These are phyloP conservation scores for Mediolabrus comicus DNA, from an alignment of 108 stramenopile genomes.

Conservation along the genomic window DNA sequence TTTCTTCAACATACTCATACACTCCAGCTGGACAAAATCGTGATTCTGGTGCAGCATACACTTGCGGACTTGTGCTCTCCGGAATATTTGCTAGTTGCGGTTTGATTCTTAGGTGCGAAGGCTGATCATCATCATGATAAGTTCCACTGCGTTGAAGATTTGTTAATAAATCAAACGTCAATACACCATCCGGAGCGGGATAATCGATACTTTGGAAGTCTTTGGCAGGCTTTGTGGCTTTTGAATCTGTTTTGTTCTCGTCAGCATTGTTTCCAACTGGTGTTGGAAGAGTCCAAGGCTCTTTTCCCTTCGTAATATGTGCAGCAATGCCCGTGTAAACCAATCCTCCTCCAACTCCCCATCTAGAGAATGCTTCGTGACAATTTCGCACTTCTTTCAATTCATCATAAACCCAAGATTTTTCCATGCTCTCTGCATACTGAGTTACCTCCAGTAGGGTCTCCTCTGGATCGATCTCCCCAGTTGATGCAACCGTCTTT, in stretches of 20 bases:
- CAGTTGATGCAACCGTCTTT: conserved; percentile 67
- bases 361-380: conserved; percentile 93
- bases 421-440: conserved; percentile 69
- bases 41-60: conserved; percentile 94
- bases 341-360: conserved; percentile 91
- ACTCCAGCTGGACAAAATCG: conserved; percentile 95
- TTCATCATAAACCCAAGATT: conserved; percentile 95
- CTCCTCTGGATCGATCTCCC: conserved; percentile 56
- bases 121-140: conserved; percentile 98
- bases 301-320: conserved; percentile 88
- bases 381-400: conserved; percentile 94
- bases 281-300: conserved; percentile 93
- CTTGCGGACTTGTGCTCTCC: conserved; percentile 71
- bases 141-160: conserved; percentile 95
- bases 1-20: conserved; percentile 58
- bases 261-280: conserved; percentile 26
- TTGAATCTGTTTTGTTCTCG: conserved; percentile 55
- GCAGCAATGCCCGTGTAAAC: conserved; percentile 90
- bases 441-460: conserved; percentile 51
- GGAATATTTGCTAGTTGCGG: conserved; percentile 62
- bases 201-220: conserved; percentile 77
- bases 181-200: conserved; percentile 92
- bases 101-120: conserved; percentile 93
- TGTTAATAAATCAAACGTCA: conserved; percentile 96
- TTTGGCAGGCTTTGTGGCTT: conserved; percentile 69